These are phyloP conservation scores for Monascus ruber DNA, from an alignment of 2,329 filamentous ascomycete genomes.

Conservation along the genomic window DNA sequence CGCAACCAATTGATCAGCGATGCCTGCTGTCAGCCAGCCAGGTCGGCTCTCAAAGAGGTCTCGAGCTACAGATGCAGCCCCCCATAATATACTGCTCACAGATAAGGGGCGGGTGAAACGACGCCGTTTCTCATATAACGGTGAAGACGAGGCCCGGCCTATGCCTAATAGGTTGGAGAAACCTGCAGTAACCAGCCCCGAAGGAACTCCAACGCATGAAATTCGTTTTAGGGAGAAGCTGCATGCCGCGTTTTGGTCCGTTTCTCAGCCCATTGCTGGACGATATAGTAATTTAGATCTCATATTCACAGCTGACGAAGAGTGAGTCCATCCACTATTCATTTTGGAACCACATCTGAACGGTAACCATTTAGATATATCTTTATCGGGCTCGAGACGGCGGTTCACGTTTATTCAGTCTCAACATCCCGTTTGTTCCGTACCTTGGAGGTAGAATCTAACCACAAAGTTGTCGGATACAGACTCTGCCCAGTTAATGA, in stretches of 20 bases:
- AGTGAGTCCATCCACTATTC: conserved; percentile 24
- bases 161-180: conserved; percentile 15
- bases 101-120: conserved; percentile 19
- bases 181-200: conserved; percentile 8
- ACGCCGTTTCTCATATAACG: conserved; percentile 16
- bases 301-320: conserved; percentile 46
- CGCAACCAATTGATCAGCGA: conserved; percentile 3
- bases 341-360: conserved; percentile 3
- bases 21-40: conserved; percentile 9
- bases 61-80: conserved; percentile 16
- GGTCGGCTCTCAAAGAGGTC: conserved; percentile 18
- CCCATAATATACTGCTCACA: conserved; percentile 10
- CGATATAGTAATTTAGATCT: conserved; percentile 46
- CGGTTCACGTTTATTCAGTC: conserved; percentile 70
- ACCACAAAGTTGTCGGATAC: conserved; percentile 40
- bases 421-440: conserved; percentile 70
- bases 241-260: conserved; percentile 27
- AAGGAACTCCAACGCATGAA: conserved; percentile 11
- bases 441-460: conserved; percentile 48
- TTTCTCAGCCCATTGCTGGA: conserved; percentile 43
- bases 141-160: conserved; percentile 1
- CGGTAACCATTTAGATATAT: conserved; percentile 45
- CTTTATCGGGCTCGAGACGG: conserved; percentile 62
- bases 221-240: background rate
- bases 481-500: conserved; percentile 40